These are phyloP conservation scores for Leccinum ochraceum DNA, from an alignment of 768 basidiomycete species.

Conservation along the genomic window DNA sequence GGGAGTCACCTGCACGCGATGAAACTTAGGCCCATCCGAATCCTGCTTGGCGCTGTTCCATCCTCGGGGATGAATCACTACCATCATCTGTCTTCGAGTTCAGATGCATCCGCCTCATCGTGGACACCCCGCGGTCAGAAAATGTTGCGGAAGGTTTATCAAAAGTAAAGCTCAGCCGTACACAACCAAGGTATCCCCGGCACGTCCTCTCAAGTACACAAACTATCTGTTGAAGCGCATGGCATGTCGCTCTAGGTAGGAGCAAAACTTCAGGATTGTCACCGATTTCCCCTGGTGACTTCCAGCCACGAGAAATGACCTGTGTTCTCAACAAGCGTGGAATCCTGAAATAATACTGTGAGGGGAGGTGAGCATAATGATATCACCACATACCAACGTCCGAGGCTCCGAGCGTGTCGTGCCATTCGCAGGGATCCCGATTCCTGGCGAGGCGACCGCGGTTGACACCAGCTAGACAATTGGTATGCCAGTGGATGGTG, in stretches of 20 bases:
- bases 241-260: neutral
- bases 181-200: no score
- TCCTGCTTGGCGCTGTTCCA: neutral
- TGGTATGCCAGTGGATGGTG: conserved; percentile 42
- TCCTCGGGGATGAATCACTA: neutral
- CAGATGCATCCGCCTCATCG: neutral
- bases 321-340: conserved; percentile 1
- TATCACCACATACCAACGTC: neutral
- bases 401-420: neutral
- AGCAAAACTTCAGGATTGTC: neutral
- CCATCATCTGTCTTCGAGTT: neutral
- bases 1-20: neutral
- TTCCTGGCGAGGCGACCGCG: conserved; percentile 1
- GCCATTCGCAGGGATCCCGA: neutral
- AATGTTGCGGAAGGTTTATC: neutral
- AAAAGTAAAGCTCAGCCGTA: neutral
- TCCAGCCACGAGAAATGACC: neutral
- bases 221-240: neutral
- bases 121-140: neutral
- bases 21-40: neutral
- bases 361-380: neutral
- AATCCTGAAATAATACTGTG: neutral
- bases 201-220: neutral
- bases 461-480: conserved; percentile 44
- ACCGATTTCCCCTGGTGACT: neutral